Evolutionary conservation across 108 stramenopile genomes (phyloP), one percentile per base, ranked within the genome.

Genomic region (Cyclotella choctawhatcheeana): DNA sequence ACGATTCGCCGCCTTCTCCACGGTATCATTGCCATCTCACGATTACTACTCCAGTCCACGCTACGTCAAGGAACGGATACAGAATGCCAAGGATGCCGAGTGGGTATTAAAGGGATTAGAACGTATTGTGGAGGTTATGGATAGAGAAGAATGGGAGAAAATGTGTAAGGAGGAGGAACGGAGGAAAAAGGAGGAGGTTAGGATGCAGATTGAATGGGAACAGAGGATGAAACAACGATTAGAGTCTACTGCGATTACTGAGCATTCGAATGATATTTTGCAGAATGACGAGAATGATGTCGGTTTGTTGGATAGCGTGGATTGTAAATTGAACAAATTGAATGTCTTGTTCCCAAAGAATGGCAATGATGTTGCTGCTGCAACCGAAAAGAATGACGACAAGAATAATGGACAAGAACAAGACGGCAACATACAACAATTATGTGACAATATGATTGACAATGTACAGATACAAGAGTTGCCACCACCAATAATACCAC

Each of bases 71-170:
- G 47, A 80, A 47, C 78, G 78, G 20, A n/a, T 64, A 6, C 74
- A 85, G 53, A 87, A 85, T 58, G 71, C 79, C 31, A 64, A 53
- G 40, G 85, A 90, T 64, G 83, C 89, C 16, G 50, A 77, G 2
- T 79, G 77, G 62, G 91, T 95, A 5, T 69, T 89, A 6, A 72
- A 53, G 0, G 77, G 89, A 58, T 63, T 95, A 18, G 88, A 92
- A 62, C 62, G 79, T 44, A 89, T 95, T 29, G 88, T 84, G 0
- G 77, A 83, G 16, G 69, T 74, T 72, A 95, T 95, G 91, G 91
- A 95, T 52, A 71, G 62, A 30, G 82, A 92, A 60, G 94, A 95
- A 64, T 32, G 67, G 29, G 66, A 82, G 56, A 82, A 64, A 25
- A n/a, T n/a, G 64, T 44, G 51, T 44, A 53, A 73, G 21, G 67